Evolutionary conservation across 306 rosid genomes (phyloP).

Genomic region (Psophocarpus tetragonolobus): DNA sequence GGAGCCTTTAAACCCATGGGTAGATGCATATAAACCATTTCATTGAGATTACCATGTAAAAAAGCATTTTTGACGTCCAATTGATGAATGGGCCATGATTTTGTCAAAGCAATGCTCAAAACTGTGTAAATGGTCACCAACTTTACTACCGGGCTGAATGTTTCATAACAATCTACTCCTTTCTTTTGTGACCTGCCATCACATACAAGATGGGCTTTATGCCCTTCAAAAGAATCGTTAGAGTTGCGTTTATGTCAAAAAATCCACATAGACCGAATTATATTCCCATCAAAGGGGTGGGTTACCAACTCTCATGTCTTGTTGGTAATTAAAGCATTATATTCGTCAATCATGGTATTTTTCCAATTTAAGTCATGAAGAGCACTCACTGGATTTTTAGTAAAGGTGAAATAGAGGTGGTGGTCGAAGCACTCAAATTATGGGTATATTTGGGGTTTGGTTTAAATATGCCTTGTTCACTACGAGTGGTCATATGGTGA

Average conservation of each 20-base stretch:
- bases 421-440: no score
- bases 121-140: not conserved
- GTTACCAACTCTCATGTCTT: no score
- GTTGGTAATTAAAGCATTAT: no score
- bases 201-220: not conserved
- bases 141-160: not conserved
- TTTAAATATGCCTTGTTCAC: not conserved
- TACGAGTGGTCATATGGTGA: not conserved
- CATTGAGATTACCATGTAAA: not conserved
- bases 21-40: not conserved
- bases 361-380: no score
- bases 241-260: no score
- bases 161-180: not conserved
- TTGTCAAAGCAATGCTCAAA: not conserved
- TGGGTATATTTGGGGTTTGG: conserved; percentile 1
- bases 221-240: no score
- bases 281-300: no score
- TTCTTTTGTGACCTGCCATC: not conserved
- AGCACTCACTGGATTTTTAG: no score
- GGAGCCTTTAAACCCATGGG: not conserved
- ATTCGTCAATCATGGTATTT: no score
- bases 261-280: no score
- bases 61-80: not conserved
- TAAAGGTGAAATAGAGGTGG: no score
- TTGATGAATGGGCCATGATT: not conserved